Evolutionary conservation across 331 rosid genomes (phyloP).

Genomic region (Rhamnella rubrinervis): DNA sequence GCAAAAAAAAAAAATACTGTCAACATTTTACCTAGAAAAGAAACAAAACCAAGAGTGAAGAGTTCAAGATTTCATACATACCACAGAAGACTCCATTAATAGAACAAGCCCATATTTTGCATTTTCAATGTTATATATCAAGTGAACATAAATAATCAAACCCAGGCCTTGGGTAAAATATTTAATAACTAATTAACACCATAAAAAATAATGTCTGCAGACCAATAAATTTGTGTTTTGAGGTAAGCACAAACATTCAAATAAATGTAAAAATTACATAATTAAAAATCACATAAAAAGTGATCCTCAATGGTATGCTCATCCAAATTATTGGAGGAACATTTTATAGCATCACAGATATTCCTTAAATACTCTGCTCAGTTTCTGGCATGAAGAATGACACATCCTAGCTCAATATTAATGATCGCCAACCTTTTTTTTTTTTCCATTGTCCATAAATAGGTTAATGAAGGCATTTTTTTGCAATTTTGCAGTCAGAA

Average conservation of each 20-base stretch:
- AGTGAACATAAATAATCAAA: background rate
- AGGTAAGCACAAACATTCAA: too few species aligned
- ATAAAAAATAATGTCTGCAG: background rate
- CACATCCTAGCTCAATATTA: background rate
- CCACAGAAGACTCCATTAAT: constrained; percentile 9
- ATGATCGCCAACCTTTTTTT: too few species aligned
- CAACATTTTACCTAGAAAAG: constrained; percentile 15
- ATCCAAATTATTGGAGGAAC: too few species aligned
- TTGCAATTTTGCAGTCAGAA: background rate
- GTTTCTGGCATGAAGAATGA: too few species aligned
- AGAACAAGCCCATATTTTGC: background rate
- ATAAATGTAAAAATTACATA: too few species aligned
- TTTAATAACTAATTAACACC: background rate
- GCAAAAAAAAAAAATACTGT: constrained; percentile 19
- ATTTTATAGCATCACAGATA: too few species aligned
- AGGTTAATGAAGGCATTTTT: background rate
- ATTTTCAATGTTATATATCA: background rate
- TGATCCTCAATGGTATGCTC: too few species aligned
- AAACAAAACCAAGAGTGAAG: too few species aligned
- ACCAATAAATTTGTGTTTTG: too few species aligned
- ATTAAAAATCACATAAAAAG: too few species aligned
- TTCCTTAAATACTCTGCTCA: too few species aligned
- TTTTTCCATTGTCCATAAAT: background rate
- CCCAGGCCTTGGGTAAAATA: background rate
- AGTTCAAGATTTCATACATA: constrained; percentile 3